These are phyloP conservation scores for Candida sonorensis DNA, from an alignment of 805 yeast genomes.

Conservation along the genomic window DNA sequence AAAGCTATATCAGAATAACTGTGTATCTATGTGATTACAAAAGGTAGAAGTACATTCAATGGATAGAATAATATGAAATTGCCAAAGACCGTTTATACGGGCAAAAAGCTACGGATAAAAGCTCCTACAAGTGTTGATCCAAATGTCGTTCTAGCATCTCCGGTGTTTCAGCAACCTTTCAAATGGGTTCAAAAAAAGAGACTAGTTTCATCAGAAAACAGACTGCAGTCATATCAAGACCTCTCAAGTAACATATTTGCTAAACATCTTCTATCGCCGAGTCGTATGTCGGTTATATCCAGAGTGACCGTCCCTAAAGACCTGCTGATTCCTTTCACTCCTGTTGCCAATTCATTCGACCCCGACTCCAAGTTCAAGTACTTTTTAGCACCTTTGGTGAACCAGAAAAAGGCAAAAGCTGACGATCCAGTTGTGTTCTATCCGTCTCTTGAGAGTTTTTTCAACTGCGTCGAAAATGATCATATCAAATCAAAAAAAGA, in stretches of 20 bases:
- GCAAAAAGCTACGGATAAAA: neutral
- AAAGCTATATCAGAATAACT: too few species aligned
- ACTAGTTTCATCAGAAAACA: slow-evolving; percentile 5
- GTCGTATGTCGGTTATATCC: slow-evolving; percentile 7
- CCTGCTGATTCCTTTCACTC: slow-evolving; percentile 28
- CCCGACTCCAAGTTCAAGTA: slow-evolving; percentile 3
- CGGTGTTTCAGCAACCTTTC: slow-evolving; percentile 18
- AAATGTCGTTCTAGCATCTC: slow-evolving; percentile 4
- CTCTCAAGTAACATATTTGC: slow-evolving; percentile 33
- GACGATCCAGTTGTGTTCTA: neutral
- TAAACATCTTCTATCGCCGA: slow-evolving; percentile 32
- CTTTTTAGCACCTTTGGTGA: slow-evolving; percentile 11
- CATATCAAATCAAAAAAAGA: neutral
- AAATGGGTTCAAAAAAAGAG: slow-evolving; percentile 17
- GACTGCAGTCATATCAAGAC: slow-evolving; percentile 16
- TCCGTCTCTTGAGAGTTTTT: neutral
- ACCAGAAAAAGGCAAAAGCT: neutral
- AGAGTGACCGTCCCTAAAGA: slow-evolving; percentile 39
- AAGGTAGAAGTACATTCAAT: too few species aligned
- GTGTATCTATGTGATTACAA: too few species aligned
- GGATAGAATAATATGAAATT: slow-evolving; percentile 8
- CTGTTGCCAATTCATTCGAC: slow-evolving; percentile 9
- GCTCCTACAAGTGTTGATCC: neutral
- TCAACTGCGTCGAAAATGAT: neutral
- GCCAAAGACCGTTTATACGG: slow-evolving; percentile 2